Evolutionary conservation across 768 basidiomycete genomes (phyloP), one percentile per base, ranked within the genome.

Genomic region (Phlebiopsis gigantea): DNA sequence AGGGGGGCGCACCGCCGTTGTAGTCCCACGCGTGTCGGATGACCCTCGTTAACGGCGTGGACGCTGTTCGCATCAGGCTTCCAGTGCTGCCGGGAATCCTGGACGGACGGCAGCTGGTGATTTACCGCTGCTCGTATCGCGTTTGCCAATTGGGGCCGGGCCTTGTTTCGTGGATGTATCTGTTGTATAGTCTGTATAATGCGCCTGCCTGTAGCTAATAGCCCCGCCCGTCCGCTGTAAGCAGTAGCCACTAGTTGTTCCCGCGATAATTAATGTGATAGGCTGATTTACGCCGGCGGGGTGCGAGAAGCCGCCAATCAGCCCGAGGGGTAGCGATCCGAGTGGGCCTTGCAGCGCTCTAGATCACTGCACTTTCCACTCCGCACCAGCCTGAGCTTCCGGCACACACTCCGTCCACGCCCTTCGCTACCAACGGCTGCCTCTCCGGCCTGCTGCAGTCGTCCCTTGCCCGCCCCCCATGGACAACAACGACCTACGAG

Each of bases 341-440:
- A 59, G 51, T 46, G 58, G 49, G 54, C 31, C 29, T 6, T 31
- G 48, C 48, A 49, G 48, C 48, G 46, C 31, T 51, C 50, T 50
- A 50, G 48, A 50, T 50, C 48, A 19, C 48, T 47, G 59, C 45
- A n/a, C 61, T 57, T 61, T 59, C 82, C 77, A 77, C 80, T 80
- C 83, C 83, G 83, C 83, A 79, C 44, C 21, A 7, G 9, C 28
- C 46, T 25, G 22, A 14, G 21, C 30, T 34, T 31, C 50, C 50
- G 50, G 50, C 50, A 51, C 50, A 10, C 31, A 31, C 50, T 51
- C 50, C 50, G 50, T 51, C 31, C 50, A 51, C 50, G 47, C 77
- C 78, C 77, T 77, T 77, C 76, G 80, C 78, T 74, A 80, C 70
- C 73, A 79, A 81, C 79, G 79, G 74, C 81, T 77, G 77, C 77